Evolutionary conservation across 495 filamentous ascomycete species (phyloP).

Genomic region (Durotheca rogersii): DNA sequence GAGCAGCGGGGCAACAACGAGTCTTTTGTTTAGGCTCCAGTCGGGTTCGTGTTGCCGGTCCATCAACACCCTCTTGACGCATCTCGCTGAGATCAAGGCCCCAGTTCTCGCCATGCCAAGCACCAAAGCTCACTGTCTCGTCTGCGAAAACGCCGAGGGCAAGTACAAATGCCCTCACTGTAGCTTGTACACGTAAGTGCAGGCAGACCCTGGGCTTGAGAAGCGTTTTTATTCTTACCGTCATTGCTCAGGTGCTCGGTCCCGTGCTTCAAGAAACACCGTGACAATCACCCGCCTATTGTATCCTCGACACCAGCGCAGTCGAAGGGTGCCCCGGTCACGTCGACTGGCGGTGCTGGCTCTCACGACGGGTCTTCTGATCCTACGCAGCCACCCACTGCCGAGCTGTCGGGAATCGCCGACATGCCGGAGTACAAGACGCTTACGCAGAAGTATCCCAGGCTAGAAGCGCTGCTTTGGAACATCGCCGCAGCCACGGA

Average conservation of each 20-base stretch:
- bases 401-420: conserved; percentile 22
- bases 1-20: neutral
- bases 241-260: conserved; percentile 62
- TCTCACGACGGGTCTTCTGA: neutral
- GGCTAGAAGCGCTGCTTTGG: conserved; percentile 31
- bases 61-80: neutral
- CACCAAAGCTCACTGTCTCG: conserved; percentile 44
- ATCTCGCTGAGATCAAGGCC: neutral
- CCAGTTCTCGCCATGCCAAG: conserved; percentile 15
- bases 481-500: conserved; percentile 34
- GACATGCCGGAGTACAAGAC: conserved; percentile 33
- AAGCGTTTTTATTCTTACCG: conserved; percentile 1
- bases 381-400: neutral
- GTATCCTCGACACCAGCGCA: neutral
- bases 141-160: conserved; percentile 54
- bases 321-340: neutral
- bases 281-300: conserved; percentile 34
- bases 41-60: neutral
- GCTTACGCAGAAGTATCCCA: conserved; percentile 30
- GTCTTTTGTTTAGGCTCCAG: neutral
- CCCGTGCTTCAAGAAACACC: conserved; percentile 66
- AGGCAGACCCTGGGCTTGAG: neutral
- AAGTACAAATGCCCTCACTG: conserved; percentile 67
- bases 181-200: conserved; percentile 55
- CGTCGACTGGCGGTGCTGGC: neutral